Percentiles rank a stretch among this genome's conserved stretches.
Conservation (phyloP, 129 eudicot genomes). For the Chrysanthemum seticuspe region DNA sequence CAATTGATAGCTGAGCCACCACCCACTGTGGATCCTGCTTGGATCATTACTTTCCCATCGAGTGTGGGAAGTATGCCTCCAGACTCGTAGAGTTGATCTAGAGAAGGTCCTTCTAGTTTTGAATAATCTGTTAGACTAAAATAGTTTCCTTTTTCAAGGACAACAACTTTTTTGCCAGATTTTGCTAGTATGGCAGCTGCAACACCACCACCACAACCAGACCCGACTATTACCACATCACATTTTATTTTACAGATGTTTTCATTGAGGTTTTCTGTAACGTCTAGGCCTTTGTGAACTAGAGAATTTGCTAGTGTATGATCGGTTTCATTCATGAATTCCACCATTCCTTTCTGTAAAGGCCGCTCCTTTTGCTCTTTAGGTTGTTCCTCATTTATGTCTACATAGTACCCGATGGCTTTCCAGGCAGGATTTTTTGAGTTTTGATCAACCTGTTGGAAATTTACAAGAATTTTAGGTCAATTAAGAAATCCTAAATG, state of each 20-base stretch:
- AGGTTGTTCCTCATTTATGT: slow-evolving; percentile 17
- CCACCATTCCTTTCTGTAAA: slow-evolving; percentile 67
- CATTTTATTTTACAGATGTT: slow-evolving; percentile 54
- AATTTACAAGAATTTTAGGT: not conserved
- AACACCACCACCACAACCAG: slow-evolving; percentile 93
- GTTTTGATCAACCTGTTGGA: slow-evolving; percentile 52
- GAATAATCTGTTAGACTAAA: slow-evolving; percentile 62
- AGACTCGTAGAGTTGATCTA: slow-evolving; percentile 57
- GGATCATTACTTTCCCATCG: slow-evolving; percentile 61
- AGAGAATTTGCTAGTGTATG: slow-evolving; percentile 46
- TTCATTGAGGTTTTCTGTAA: slow-evolving; percentile 39
- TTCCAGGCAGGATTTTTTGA: slow-evolving; percentile 65
- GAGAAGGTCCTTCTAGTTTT: slow-evolving; percentile 71
- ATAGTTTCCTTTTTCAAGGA: slow-evolving; percentile 88
- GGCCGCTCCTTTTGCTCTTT: slow-evolving; percentile 41
- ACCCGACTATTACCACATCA: slow-evolving; percentile 84
- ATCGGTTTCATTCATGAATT: slow-evolving; percentile 55
- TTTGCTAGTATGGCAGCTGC: slow-evolving; percentile 78
- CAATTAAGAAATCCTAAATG: not conserved
- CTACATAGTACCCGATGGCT: slow-evolving; percentile 62
- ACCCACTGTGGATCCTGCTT: slow-evolving; percentile 86
- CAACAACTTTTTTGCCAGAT: slow-evolving; percentile 75
- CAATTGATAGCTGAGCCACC: slow-evolving; percentile 95
- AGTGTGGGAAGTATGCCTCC: slow-evolving; percentile 71
- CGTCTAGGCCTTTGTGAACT: slow-evolving; percentile 51